Conservation (phyloP, 140 eudicot species). For the Senecio squalidus region DNA sequence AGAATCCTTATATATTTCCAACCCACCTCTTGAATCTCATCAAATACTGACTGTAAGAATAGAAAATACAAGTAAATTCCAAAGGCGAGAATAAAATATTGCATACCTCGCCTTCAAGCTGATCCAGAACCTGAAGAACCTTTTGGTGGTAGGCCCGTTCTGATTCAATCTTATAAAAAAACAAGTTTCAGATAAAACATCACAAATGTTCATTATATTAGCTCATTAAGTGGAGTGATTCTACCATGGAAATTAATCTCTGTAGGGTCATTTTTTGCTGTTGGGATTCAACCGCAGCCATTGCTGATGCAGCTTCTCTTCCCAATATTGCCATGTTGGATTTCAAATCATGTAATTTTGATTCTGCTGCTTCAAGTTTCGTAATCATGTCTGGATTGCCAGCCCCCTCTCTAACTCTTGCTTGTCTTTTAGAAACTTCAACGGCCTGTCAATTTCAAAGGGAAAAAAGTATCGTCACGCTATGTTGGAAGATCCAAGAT, state of each 20-base stretch:
- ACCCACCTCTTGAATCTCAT: background rate
- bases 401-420: conserved; percentile 49
- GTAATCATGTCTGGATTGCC: conserved; percentile 47
- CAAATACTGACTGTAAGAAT: background rate
- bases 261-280: conserved; percentile 74
- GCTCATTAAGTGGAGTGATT: background rate
- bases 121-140: conserved; percentile 70
- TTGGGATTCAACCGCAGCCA: conserved; percentile 83
- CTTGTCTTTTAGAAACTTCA: conserved; percentile 66
- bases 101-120: conserved; percentile 68
- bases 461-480: conserved; percentile 5
- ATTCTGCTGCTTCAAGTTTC: conserved; percentile 60
- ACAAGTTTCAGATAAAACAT: conserved; percentile 6
- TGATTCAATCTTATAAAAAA: conserved; percentile 46
- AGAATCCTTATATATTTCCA: background rate
- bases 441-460: conserved; percentile 44
- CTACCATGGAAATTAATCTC: conserved; percentile 63
- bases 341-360: conserved; percentile 59
- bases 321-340: conserved; percentile 61
- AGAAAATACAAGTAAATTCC: background rate
- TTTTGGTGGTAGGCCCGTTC: conserved; percentile 73
- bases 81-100: background rate
- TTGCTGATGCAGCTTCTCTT: conserved; percentile 73
- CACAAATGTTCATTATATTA: background rate
- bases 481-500: conserved; percentile 7